Percentiles rank a stretch among this genome's conserved stretches.
Evolutionary conservation across 2,329 filamentous ascomycete species (phyloP).

Genomic region (Apiospora hydei): DNA sequence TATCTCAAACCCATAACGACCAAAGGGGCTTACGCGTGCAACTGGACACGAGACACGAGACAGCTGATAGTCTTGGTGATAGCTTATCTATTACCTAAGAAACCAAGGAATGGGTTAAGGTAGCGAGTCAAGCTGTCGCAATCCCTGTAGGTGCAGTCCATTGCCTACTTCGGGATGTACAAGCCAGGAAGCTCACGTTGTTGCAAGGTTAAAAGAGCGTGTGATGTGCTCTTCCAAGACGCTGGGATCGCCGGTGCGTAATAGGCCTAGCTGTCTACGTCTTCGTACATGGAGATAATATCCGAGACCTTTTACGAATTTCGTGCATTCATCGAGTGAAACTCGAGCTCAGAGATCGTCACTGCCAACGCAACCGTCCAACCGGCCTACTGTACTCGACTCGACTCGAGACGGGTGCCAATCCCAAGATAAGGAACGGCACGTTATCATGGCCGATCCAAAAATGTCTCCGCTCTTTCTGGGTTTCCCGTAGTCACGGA

Average conservation of each 20-base stretch:
- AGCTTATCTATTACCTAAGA: conserved; percentile 15
- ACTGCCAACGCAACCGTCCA: background rate
- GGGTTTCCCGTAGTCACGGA: conserved; percentile 4
- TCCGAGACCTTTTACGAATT: background rate
- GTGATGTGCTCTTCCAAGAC: conserved; percentile 7
- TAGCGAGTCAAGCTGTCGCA: conserved; percentile 5
- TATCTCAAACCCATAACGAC: background rate
- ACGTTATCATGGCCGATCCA: conserved; percentile 7
- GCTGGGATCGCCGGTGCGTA: background rate
- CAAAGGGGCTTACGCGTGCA: background rate
- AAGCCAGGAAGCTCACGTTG: background rate
- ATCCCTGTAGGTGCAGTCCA: background rate
- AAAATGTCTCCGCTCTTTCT: conserved; percentile 13
- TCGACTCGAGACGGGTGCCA: background rate
- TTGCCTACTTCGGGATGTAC: background rate
- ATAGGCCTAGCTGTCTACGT: background rate
- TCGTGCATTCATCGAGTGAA: background rate
- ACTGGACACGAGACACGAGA: background rate
- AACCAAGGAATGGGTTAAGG: background rate
- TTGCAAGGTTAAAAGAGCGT: background rate
- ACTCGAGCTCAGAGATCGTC: background rate
- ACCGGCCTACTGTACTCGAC: background rate
- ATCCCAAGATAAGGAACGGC: conserved; percentile 1
- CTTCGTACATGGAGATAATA: background rate
- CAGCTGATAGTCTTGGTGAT: background rate